Conservation (phyloP, 345 rosid species). For the Eucalyptus curtisii region DNA sequence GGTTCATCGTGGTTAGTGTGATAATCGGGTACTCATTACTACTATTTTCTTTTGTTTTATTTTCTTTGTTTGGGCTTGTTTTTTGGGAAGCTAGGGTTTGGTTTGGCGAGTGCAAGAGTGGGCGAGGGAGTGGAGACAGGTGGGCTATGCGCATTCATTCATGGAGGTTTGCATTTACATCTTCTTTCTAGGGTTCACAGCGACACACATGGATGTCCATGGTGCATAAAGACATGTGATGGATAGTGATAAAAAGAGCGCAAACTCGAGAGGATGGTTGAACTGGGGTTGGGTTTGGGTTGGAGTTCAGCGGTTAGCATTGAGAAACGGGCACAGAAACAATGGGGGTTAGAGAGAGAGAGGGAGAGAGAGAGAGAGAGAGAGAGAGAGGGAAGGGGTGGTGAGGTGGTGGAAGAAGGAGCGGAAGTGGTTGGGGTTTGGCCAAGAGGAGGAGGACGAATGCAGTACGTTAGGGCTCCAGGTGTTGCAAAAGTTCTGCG, state of each 20-base stretch:
- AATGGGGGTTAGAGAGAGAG: not conserved
- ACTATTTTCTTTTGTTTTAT: not conserved
- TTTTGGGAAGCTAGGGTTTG: conserved; percentile 13
- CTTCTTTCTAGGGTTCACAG: not conserved
- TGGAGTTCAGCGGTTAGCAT: not conserved
- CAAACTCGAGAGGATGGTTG: not conserved
- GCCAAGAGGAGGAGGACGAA: conserved; percentile 56
- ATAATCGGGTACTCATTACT: not conserved
- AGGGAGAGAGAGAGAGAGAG: not conserved
- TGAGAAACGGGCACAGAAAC: not conserved
- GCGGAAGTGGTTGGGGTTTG: conserved; percentile 18
- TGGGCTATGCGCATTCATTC: conserved; percentile 23
- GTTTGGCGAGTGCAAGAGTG: not conserved
- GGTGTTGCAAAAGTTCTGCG: conserved; percentile 78
- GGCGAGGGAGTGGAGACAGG: conserved; percentile 6
- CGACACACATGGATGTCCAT: not conserved
- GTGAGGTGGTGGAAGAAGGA: not conserved
- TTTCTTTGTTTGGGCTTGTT: not conserved
- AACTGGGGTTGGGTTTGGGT: conserved; percentile 19
- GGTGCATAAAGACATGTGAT: not conserved
- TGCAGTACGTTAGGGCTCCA: conserved; percentile 49
- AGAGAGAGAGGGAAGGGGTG: not conserved
- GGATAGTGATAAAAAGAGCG: not conserved
- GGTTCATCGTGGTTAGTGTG: not conserved
- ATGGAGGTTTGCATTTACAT: not conserved